Evolutionary conservation across 306 rosid species (phyloP), one percentile per base, ranked within the genome.

Genomic region (Quercus variabilis): DNA sequence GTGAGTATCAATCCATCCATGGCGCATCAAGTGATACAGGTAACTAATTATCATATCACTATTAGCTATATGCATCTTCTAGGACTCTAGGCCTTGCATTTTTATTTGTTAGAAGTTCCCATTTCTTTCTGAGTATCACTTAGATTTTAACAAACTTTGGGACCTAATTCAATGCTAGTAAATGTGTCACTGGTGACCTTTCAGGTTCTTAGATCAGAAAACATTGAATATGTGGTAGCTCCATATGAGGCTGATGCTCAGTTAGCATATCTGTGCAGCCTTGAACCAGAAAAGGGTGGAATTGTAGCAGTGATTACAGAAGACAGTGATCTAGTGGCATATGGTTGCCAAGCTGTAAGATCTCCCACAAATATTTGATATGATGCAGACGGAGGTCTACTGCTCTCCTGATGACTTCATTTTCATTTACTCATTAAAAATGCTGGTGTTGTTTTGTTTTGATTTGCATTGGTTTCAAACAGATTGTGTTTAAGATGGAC

Each of bases 161-260:
- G 72, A 67, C 49, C 72, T 19, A 35, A 67, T 33, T 35, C 26
- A 67, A 2, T 33, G 72, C 72, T 67, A 35, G 52, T 35, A 67
- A 67, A 17, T 35, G 72, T 19, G 23, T 19, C 72, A 23, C 15
- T 67, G 4, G 72, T 35, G 49, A 30, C 70, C 56, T 84, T 83
- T 86, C 88, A 94, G 95, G 74, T 88, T 79, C 84, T 94, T 78
- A 91, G 90, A 83, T 89, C 87, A 54, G 97, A 92, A 82, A 89
- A 87, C 21, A 84, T 94, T 74, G 97, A 94, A 82, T 94, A 91
- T 69, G 97, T 94, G 68, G 99, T 94, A 78, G 95, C 99, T 78
- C 99, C 99, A 74, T 94, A 94, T 67, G 99, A 92, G 79, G 99
- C 97, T 46, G 99, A 94, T 92, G 97, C 99, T 68, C 97, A 94